A percentile compares a stretch with the other conserved stretches of the same genome.
Conservation (phyloP, 768 basidiomycete genomes). For the Cystobasidiopsis lactophilus region DNA sequence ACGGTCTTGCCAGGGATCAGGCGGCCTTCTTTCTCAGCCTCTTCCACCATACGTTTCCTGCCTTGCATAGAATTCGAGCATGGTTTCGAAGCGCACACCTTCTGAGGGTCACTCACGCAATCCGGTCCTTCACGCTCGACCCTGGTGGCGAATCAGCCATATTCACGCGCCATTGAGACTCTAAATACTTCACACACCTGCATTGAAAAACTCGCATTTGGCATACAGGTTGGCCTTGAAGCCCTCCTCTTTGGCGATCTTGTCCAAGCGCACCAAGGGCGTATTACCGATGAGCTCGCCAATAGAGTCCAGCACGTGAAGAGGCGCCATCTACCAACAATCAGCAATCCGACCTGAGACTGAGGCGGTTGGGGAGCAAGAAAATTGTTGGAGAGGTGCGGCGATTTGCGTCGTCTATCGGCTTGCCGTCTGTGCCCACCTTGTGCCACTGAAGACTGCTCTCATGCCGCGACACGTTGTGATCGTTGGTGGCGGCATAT, state of each 20-base stretch:
- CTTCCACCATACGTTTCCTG: slow-evolving; percentile 58
- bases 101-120: slow-evolving; percentile 43
- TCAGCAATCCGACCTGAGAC: neutral
- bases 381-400: neutral
- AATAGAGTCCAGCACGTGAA: slow-evolving; percentile 44
- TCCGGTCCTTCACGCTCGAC: slow-evolving; percentile 88
- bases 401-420: neutral
- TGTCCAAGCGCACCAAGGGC: slow-evolving; percentile 63
- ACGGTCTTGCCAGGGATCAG: slow-evolving; percentile 71
- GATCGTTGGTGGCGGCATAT: too few relatives aligned
- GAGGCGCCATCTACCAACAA: neutral
- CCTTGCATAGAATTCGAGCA: neutral
- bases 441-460: neutral
- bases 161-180: too few relatives aligned
- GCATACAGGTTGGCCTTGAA: slow-evolving; percentile 72
- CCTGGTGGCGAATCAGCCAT: too few relatives aligned
- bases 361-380: neutral
- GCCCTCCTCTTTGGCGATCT: slow-evolving; percentile 47
- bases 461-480: neutral
- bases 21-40: slow-evolving; percentile 62
- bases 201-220: slow-evolving; percentile 45
- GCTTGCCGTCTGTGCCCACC: neutral
- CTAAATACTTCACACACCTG: too few relatives aligned
- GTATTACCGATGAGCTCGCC: slow-evolving; percentile 77
- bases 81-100: neutral